Conservation (phyloP, 2,329 filamentous ascomycete genomes). For the Claviceps fusiformis region DNA sequence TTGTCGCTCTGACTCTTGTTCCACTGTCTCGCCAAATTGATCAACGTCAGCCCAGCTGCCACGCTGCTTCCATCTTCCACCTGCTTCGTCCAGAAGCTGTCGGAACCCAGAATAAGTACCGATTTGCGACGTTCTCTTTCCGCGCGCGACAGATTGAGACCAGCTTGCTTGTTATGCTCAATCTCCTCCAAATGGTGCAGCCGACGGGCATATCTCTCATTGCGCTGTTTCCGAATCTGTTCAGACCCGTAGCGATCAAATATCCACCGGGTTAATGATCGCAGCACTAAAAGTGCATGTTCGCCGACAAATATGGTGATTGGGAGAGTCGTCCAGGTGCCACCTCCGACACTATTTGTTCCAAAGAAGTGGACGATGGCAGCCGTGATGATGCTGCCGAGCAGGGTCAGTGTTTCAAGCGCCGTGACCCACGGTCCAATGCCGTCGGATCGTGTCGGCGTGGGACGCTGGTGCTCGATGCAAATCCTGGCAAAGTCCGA, state of each 20-base stretch:
- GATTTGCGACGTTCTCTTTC: slow-evolving; percentile 26
- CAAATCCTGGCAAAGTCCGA: slow-evolving; percentile 68
- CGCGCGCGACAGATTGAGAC: slow-evolving; percentile 18
- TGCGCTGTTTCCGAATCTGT: slow-evolving; percentile 26
- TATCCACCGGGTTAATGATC: slow-evolving; percentile 24
- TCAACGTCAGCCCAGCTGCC: slow-evolving; percentile 20
- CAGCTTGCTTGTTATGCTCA: slow-evolving; percentile 23
- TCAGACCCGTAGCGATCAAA: slow-evolving; percentile 26
- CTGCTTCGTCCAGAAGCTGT: slow-evolving; percentile 29
- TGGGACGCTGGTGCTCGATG: slow-evolving; percentile 57
- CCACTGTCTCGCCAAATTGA: slow-evolving; percentile 16
- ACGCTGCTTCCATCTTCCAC: slow-evolving; percentile 25
- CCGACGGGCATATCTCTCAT: slow-evolving; percentile 24
- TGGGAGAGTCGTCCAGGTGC: slow-evolving; percentile 52
- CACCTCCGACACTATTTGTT: slow-evolving; percentile 34
- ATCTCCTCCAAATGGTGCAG: slow-evolving; percentile 26
- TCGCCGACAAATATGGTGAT: slow-evolving; percentile 61
- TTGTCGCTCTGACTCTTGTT: slow-evolving; percentile 3
- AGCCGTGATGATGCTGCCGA: slow-evolving; percentile 58
- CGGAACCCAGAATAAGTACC: slow-evolving; percentile 18
- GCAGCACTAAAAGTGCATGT: slow-evolving; percentile 53
- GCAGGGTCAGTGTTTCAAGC: slow-evolving; percentile 55
- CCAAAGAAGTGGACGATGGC: slow-evolving; percentile 64
- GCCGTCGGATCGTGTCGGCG: slow-evolving; percentile 54
- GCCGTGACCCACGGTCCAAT: slow-evolving; percentile 63